phyloP scores from a whole-genome alignment of 140 eudicot species.

The Bidens hawaiensis region DNA sequence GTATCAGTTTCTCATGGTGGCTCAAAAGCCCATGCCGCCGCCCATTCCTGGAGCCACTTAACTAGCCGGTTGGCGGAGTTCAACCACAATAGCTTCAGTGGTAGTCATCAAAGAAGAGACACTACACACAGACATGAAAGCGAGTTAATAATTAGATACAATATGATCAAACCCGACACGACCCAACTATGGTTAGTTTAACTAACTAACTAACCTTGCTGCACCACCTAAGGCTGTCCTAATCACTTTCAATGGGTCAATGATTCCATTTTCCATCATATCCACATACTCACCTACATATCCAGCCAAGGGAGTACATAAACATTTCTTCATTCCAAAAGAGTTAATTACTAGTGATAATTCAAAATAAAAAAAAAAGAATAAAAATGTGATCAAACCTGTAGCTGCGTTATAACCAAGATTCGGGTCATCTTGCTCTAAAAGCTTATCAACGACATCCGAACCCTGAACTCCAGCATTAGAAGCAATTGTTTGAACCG shows the following conservation, averaged over 20 bases:
- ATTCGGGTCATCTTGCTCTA: constrained; percentile 73
- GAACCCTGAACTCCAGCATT: constrained; percentile 90
- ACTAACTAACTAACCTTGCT: constrained; percentile 80
- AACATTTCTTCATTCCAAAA: background rate
- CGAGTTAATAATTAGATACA: background rate
- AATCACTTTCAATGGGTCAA: constrained; percentile 78
- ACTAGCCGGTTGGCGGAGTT: no score
- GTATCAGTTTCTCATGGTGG: background rate
- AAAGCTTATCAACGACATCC: constrained; percentile 72
- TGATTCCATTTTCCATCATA: constrained; percentile 71
- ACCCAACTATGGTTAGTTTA: background rate
- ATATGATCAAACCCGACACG: background rate
- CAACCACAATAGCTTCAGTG: constrained; percentile 73
- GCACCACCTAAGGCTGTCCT: constrained; percentile 87
- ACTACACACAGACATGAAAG: constrained; percentile 36
- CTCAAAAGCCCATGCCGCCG: constrained; percentile 63
- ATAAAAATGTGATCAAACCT: constrained; percentile 35
- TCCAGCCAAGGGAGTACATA: constrained; percentile 41
- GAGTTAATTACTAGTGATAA: background rate
- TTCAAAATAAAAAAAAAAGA: background rate
- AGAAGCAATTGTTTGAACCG: no score
- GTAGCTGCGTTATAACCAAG: constrained; percentile 92
- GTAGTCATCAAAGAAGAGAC: constrained; percentile 85
- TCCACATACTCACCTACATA: no score
- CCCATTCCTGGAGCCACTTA: constrained; percentile 66